phyloP scores from a whole-genome alignment of 495 filamentous ascomycete genomes.

The Trichoderma asperelloides region DNA sequence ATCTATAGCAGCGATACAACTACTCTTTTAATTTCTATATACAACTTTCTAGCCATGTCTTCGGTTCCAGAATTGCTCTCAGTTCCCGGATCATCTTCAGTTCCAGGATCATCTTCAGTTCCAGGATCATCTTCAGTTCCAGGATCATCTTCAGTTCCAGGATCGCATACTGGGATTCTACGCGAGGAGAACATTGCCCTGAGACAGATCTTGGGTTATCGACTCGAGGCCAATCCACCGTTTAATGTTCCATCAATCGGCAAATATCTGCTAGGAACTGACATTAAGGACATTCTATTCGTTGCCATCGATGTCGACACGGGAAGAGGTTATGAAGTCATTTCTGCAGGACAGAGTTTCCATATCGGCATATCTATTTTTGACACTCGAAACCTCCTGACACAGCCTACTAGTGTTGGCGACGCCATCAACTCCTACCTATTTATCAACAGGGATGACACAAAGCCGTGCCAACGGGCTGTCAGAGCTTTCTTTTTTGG shows the following conservation, averaged over 20 bases:
- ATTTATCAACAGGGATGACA: background rate
- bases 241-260: background rate
- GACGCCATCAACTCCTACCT: background rate
- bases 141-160: background rate
- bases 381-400: background rate
- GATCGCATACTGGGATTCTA: background rate
- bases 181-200: background rate
- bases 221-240: background rate
- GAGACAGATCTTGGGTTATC: background rate
- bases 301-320: background rate
- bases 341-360: background rate
- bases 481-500: background rate
- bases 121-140: background rate
- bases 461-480: background rate
- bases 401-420: background rate
- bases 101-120: background rate
- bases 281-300: background rate
- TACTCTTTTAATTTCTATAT: too few species aligned
- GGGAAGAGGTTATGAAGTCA: background rate
- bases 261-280: too few species aligned
- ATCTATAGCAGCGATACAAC: too few species aligned
- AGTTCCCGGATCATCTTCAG: too few species aligned
- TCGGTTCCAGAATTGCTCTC: too few species aligned
- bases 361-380: background rate
- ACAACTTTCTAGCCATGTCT: too few species aligned